These are phyloP conservation scores for Corymbia calophylla DNA, from an alignment of 441 rosid species.

Conservation along the genomic window DNA sequence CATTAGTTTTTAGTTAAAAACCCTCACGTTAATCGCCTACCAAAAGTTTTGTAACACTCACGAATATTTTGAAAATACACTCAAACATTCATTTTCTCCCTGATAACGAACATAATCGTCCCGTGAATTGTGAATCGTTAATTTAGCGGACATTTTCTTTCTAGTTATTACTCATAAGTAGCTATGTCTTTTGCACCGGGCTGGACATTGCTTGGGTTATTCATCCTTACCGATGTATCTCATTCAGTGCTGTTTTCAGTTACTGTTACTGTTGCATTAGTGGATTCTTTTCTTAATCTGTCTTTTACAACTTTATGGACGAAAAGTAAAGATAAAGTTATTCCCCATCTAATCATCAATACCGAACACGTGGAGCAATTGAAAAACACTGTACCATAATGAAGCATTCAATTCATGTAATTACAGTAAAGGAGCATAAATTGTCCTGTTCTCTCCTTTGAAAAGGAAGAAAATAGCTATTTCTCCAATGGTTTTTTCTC, in stretches of 20 bases:
- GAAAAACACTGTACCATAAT: neutral
- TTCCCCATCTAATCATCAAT: neutral
- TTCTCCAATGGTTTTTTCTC: too few relatives aligned
- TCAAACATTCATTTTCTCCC: neutral
- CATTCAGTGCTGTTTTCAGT: neutral
- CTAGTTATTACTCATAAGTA: neutral
- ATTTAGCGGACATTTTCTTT: neutral
- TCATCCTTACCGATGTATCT: neutral
- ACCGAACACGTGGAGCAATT: neutral
- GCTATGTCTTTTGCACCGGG: neutral
- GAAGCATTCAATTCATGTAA: neutral
- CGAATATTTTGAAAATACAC: neutral
- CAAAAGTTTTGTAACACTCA: neutral
- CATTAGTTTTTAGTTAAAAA: neutral
- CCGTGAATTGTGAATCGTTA: neutral
- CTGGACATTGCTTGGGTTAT: neutral
- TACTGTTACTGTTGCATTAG: neutral
- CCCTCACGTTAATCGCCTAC: neutral
- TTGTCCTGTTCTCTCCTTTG: neutral
- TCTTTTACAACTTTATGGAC: neutral
- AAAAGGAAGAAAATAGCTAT: neutral
- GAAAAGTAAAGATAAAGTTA: neutral
- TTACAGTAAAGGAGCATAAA: neutral
- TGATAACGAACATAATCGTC: neutral
- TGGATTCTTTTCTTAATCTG: neutral